Percentiles rank a stretch among this genome's conserved stretches.
These are phyloP conservation scores for Trichoderma arundinaceum DNA, from an alignment of 2,329 filamentous ascomycete species.

Conservation along the genomic window DNA sequence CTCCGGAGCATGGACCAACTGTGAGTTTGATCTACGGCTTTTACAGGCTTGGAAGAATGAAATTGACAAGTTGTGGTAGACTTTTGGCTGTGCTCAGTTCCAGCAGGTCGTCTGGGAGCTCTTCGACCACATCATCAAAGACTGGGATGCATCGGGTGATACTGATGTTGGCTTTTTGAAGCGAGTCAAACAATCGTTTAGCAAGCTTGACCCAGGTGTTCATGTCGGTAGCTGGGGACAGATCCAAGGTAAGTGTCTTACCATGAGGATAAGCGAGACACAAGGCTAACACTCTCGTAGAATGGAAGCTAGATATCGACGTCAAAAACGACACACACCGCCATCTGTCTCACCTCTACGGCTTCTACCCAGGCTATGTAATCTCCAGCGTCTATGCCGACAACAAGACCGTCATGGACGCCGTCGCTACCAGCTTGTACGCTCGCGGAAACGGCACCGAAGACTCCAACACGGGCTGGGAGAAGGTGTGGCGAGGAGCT, in stretches of 20 bases:
- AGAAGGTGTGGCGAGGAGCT: conserved; percentile 62
- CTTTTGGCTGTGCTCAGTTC: conserved; percentile 60
- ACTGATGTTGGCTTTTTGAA: conserved; percentile 41
- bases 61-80: conserved; percentile 35
- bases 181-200: conserved; percentile 40
- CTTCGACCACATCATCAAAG: conserved; percentile 47
- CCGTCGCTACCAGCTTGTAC: conserved; percentile 53
- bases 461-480: conserved; percentile 63
- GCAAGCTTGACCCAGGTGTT: conserved; percentile 21
- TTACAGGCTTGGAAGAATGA: rapidly evolving
- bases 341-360: conserved; percentile 60
- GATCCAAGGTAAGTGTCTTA: conserved; percentile 39
- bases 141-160: conserved; percentile 36
- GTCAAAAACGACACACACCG: conserved; percentile 38
- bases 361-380: conserved; percentile 61
- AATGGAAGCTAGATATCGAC: conserved; percentile 30
- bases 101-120: conserved; percentile 57
- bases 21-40: background rate
- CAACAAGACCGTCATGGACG: conserved; percentile 53
- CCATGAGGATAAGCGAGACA: background rate
- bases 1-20: conserved; percentile 60
- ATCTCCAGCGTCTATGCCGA: conserved; percentile 46
- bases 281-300: background rate
- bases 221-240: conserved; percentile 31
- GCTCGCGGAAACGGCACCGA: conserved; percentile 52